Evolutionary conservation across 2,329 filamentous ascomycete genomes (phyloP).

Genomic region (Aspergillus sp.): DNA sequence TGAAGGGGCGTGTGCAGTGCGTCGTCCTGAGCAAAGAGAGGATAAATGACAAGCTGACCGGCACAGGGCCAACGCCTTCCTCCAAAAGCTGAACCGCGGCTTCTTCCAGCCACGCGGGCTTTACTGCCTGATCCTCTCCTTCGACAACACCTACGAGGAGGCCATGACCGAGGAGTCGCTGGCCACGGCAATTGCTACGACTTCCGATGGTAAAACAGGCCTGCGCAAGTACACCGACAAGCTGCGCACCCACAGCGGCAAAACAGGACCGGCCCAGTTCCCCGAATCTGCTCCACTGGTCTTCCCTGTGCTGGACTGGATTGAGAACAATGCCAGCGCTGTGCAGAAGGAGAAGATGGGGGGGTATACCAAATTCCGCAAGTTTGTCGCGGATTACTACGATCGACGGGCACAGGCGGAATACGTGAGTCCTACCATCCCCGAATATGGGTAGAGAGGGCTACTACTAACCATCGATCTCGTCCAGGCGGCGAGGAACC

Average conservation of each 20-base stretch:
- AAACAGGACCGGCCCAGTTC: background rate
- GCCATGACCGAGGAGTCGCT: background rate
- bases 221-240: background rate
- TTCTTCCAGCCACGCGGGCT: conserved; percentile 1
- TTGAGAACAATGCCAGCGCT: too few species aligned
- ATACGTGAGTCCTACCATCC: background rate
- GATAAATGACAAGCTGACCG: too few species aligned
- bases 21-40: too few species aligned
- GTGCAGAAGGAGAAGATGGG: background rate
- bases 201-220: background rate
- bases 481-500: too few species aligned
- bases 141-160: background rate
- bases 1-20: too few species aligned
- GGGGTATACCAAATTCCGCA: background rate
- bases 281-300: background rate
- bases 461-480: too few species aligned
- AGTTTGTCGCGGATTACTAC: background rate
- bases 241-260: background rate
- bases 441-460: too few species aligned
- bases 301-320: background rate
- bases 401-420: background rate
- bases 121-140: background rate
- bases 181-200: too few species aligned
- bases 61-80: background rate
- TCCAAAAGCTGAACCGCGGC: background rate